A percentile compares a stretch with the other conserved stretches of the same genome.
Evolutionary conservation across 2,329 filamentous ascomycete genomes (phyloP).

Genomic region (Hyphodiscus sp.): DNA sequence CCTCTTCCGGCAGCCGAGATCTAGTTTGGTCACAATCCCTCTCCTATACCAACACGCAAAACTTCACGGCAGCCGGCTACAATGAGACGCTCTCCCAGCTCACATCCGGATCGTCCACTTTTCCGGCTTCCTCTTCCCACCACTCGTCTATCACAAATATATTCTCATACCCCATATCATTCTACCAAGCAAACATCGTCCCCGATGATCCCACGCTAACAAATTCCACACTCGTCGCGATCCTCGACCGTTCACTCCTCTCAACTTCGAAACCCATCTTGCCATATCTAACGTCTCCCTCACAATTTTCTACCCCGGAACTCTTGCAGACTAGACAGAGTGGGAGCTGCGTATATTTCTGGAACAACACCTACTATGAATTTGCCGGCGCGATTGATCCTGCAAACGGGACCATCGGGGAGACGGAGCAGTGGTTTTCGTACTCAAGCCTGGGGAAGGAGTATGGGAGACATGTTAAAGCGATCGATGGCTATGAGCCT

Average conservation of each 20-base stretch:
- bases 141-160: slow-evolving; percentile 5
- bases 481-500: slow-evolving; percentile 22
- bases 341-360: slow-evolving; percentile 18
- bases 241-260: slow-evolving; percentile 13
- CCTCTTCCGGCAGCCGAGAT: slow-evolving; percentile 13
- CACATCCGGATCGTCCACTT: slow-evolving; percentile 11
- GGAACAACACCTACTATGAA: slow-evolving; percentile 22
- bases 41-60: slow-evolving; percentile 15
- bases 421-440: slow-evolving; percentile 20
- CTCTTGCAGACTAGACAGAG: slow-evolving; percentile 7
- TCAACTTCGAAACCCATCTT: slow-evolving; percentile 10
- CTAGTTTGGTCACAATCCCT: slow-evolving; percentile 17
- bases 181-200: slow-evolving; percentile 9
- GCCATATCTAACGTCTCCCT: slow-evolving; percentile 15
- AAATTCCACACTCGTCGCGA: slow-evolving; percentile 13
- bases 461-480: slow-evolving; percentile 21
- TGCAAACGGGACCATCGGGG: slow-evolving; percentile 8
- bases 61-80: slow-evolving; percentile 12
- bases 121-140: slow-evolving; percentile 2
- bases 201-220: slow-evolving; percentile 6
- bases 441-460: slow-evolving; percentile 2
- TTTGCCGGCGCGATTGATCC: slow-evolving; percentile 21
- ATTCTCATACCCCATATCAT: slow-evolving; percentile 15
- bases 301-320: slow-evolving; percentile 1
- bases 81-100: slow-evolving; percentile 17